Percentiles rank a stretch among this genome's conserved stretches.
Evolutionary conservation across 768 basidiomycete genomes (phyloP).

Genomic region (Pulveroboletus sp.): DNA sequence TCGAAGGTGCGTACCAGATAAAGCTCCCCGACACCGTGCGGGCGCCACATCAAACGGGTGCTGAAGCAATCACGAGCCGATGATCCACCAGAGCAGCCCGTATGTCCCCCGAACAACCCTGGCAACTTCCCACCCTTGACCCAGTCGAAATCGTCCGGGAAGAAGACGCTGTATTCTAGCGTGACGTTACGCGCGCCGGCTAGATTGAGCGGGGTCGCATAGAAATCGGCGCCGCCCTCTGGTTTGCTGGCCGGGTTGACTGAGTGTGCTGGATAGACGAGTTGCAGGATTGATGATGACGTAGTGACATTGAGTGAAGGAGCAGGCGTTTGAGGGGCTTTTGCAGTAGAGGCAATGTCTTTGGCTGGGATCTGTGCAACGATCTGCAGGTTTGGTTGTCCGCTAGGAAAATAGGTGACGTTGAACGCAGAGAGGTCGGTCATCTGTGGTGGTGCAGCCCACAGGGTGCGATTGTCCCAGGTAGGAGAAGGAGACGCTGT

Average conservation of each 20-base stretch:
- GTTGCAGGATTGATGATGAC: slow-evolving; percentile 48
- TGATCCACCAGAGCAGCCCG: slow-evolving; percentile 69
- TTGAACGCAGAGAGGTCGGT: slow-evolving; percentile 60
- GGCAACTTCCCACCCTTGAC: slow-evolving; percentile 84
- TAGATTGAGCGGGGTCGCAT: slow-evolving; percentile 47
- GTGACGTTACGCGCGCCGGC: slow-evolving; percentile 49
- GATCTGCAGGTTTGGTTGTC: slow-evolving; percentile 53
- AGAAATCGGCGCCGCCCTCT: slow-evolving; percentile 73
- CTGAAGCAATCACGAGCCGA: slow-evolving; percentile 77
- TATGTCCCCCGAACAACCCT: slow-evolving; percentile 71
- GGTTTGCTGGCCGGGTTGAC: slow-evolving; percentile 65
- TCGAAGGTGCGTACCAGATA: slow-evolving; percentile 53
- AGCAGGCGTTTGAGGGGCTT: slow-evolving; percentile 6
- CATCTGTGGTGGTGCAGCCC: slow-evolving; percentile 53
- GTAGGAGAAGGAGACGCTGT: background rate
- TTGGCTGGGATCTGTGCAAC: slow-evolving; percentile 45
- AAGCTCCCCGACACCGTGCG: slow-evolving; percentile 65
- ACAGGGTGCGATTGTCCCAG: slow-evolving; percentile 31
- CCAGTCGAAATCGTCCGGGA: slow-evolving; percentile 72
- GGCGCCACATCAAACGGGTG: slow-evolving; percentile 83
- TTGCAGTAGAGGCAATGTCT: slow-evolving; percentile 26
- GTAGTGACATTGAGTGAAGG: slow-evolving; percentile 24
- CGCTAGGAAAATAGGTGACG: slow-evolving; percentile 53
- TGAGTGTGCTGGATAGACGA: slow-evolving; percentile 67
- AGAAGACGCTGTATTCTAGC: slow-evolving; percentile 71